Base-by-base conservation (phyloP, 1,139 yeast species). In the Yamadazyma songkhlaensis region DNA sequence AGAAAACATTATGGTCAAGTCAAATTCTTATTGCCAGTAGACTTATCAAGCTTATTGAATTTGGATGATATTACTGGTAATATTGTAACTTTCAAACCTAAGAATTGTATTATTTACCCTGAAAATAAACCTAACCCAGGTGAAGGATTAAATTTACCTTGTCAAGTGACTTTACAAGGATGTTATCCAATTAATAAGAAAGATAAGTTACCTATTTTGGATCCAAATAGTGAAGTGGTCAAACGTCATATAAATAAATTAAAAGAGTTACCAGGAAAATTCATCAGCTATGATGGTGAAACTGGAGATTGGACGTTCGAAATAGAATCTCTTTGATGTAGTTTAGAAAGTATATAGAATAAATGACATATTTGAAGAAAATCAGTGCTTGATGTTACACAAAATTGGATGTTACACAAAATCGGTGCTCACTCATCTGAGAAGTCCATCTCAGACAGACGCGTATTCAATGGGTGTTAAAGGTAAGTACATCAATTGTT, bases 301-400 rank as follows among this genome's bases (percentile, higher is more conserved):
- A 73, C 84, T 3, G 98, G 98, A 26, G 74, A 82, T 28, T 90
- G 96, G 95, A 73, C 77, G 1, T 90, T 90, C 57, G 68, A 69
- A 20, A 75, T 78, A 12, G 74, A 54, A 45, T 53, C 59, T 43
- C 43, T 56, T 51, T 41, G 57, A 57, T 17, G 27, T 12, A 13
- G 20, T 13, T 27, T 27, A 9, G n/a, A n/a, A n/a, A n/a, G n/a
- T 23, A 23, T 23, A 23, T 3, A 23, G 11, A 23, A n/a, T 23
- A 17, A 17, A 17, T 17, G 20, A 4, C 6, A 17, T 4, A 4
- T 4, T 4, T 17, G 20, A n/a, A n/a, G n/a, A n/a, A n/a, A n/a
- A n/a, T n/a, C n/a, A n/a, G n/a, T n/a, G n/a, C n/a, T n/a, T n/a
- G n/a, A n/a, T n/a, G n/a, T n/a, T n/a, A n/a, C n/a, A n/a, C n/a